phyloP scores from a whole-genome alignment of 306 rosid species.

The Pterocarpus santalinus region DNA sequence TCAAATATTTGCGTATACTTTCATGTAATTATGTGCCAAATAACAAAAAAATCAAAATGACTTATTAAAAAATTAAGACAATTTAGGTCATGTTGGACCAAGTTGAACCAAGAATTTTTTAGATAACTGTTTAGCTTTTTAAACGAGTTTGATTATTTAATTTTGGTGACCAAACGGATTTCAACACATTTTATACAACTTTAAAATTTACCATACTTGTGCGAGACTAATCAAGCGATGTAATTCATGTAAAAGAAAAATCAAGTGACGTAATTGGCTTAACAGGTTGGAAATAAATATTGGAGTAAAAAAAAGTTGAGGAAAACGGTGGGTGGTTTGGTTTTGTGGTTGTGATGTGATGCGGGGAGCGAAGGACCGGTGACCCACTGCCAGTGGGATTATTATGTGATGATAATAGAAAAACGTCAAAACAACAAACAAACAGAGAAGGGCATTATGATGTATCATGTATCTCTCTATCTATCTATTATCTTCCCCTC shows the following conservation, averaged over 20 bases:
- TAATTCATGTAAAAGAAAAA: too few species aligned
- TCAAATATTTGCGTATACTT: not conserved
- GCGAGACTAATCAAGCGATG: not conserved
- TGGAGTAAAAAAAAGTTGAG: not conserved
- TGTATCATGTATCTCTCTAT: too few species aligned
- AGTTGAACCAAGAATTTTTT: not conserved
- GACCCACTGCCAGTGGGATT: conserved; percentile 13
- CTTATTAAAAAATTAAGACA: not conserved
- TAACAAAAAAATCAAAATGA: not conserved
- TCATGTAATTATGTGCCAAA: not conserved
- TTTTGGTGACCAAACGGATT: not conserved
- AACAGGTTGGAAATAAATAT: not conserved
- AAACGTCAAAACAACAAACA: conserved; percentile 15
- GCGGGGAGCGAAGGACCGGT: not conserved
- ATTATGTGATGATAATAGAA: conserved; percentile 5
- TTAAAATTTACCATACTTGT: not conserved
- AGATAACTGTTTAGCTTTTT: not conserved
- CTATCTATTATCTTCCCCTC: too few species aligned
- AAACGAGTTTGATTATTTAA: too few species aligned
- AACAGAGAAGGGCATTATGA: not conserved
- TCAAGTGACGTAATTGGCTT: not conserved
- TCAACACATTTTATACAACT: not conserved
- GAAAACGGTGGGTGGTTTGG: not conserved
- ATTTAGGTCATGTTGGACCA: not conserved
- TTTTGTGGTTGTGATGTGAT: conserved; percentile 10